These are phyloP conservation scores for Effrenium voratum DNA, from an alignment of 73 alveolate genomes.

Conservation along the genomic window DNA sequence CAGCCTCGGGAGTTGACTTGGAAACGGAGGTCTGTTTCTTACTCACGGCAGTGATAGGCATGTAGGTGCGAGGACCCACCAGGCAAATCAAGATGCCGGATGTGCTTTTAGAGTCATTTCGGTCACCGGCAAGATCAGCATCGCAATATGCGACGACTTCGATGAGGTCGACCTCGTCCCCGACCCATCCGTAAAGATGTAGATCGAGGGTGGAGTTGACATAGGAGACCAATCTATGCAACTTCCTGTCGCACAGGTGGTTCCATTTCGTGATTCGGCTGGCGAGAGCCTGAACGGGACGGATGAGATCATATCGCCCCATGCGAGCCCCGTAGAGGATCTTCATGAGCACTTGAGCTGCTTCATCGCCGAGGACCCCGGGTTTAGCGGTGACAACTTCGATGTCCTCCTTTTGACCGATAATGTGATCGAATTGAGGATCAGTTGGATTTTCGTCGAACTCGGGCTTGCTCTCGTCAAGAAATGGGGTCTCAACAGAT, in stretches of 20 bases:
- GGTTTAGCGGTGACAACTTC: neutral
- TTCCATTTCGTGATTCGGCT: neutral
- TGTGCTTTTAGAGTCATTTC: neutral
- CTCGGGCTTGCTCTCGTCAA: neutral
- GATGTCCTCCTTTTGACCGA: neutral
- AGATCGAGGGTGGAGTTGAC: neutral
- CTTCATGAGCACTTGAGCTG: neutral
- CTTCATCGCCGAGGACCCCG: neutral
- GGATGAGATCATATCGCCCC: neutral
- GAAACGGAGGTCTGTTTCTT: neutral
- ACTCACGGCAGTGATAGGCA: neutral
- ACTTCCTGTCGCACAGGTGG: neutral
- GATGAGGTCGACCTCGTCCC: neutral
- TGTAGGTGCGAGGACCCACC: neutral
- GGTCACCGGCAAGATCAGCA: neutral
- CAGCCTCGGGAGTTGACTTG: neutral
- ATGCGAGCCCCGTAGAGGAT: neutral
- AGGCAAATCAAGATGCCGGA: neutral
- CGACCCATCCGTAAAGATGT: neutral
- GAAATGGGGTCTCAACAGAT: neutral
- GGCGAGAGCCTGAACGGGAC: neutral
- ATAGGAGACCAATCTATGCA: neutral
- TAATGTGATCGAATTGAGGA: neutral
- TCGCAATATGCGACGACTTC: neutral
- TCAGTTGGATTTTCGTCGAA: neutral